These are phyloP conservation scores for Leucogyrophana mollusca DNA, from an alignment of 768 basidiomycete species.

Conservation along the genomic window DNA sequence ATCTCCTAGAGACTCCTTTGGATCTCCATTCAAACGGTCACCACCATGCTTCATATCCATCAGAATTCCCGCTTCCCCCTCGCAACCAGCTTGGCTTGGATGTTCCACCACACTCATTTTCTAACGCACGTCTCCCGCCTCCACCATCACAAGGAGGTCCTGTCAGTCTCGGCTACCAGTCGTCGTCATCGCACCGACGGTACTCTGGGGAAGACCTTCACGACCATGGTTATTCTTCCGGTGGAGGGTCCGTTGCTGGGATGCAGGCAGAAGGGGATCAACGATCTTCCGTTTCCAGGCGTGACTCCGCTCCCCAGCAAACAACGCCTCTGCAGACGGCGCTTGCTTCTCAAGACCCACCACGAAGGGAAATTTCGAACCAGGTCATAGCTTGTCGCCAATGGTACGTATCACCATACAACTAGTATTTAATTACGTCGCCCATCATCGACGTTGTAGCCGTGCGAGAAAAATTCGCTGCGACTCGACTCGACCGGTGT, in stretches of 20 bases:
- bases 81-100: constrained; percentile 49
- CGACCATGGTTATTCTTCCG: constrained; percentile 37
- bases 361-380: constrained; percentile 59
- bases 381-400: constrained; percentile 84
- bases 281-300: constrained; percentile 37
- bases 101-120: constrained; percentile 38
- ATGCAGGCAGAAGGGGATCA: constrained; percentile 22
- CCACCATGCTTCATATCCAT: constrained; percentile 36
- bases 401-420: constrained; percentile 55
- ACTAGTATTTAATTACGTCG: constrained; percentile 2
- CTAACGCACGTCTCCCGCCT: constrained; percentile 41
- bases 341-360: constrained; percentile 30
- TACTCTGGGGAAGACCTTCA: constrained; percentile 36
- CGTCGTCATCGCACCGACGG: constrained; percentile 26
- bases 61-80: constrained; percentile 40
- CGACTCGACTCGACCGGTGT: constrained; percentile 78
- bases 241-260: constrained; percentile 31
- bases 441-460: constrained; percentile 38
- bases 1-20: constrained; percentile 45
- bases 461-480: constrained; percentile 84
- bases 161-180: constrained; percentile 17
- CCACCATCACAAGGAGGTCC: constrained; percentile 19
- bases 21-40: constrained; percentile 38
- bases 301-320: constrained; percentile 43
- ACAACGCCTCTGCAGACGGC: constrained; percentile 23